Evolutionary conservation across 345 rosid species (phyloP), one percentile per base, ranked within the genome.

Genomic region (Litchi chinensis): DNA sequence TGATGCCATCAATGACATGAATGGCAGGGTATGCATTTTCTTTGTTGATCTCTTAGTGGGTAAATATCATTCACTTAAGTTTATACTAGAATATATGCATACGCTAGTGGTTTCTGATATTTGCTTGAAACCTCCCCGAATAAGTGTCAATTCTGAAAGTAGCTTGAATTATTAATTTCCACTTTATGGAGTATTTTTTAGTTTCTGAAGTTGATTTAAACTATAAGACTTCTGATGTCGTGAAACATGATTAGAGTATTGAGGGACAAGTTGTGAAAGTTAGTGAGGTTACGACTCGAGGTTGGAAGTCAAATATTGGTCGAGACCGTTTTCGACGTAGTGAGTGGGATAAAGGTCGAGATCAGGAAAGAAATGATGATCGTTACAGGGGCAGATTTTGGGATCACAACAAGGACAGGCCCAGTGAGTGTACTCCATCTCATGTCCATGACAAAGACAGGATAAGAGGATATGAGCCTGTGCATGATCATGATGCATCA

Each of bases 1-100:
- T 84, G 96, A 89, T 80, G 99, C 99, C 73, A 93, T 95, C 64
- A 85, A 74, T 73, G 92, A 90, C 80, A 93, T 92, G 99, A 83
- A 95, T 82, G 99, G 96, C 76, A 87, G 91, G 95, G 99, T 95
- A 92, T 76, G 79, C 8, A 11, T 79, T 81, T 82, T 77, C 19
- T 74, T 52, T 52, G 62, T 72, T 40, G 2, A 40, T 69, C 18
- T 75, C 65, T 70, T 46, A 24, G 24, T 21, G 28, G 28, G 11
- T 60, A 60, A 21, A 21, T 60, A n/a, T 60, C 28, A 60, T 60
- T 60, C 5, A 10, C 65, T 60, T 60, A 16, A 5, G 59, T 16
- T 16, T 16, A 5, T 60, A 7, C 28, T 60, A 60, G 8, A 7
- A n/a, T 3, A 60, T 60, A 10, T 8, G 9, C 65, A 60, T 21